A percentile compares a stretch with the other conserved stretches of the same genome.
Conservation (phyloP, 1,284 basidiomycete genomes). For the Tremellales sp. region DNA sequence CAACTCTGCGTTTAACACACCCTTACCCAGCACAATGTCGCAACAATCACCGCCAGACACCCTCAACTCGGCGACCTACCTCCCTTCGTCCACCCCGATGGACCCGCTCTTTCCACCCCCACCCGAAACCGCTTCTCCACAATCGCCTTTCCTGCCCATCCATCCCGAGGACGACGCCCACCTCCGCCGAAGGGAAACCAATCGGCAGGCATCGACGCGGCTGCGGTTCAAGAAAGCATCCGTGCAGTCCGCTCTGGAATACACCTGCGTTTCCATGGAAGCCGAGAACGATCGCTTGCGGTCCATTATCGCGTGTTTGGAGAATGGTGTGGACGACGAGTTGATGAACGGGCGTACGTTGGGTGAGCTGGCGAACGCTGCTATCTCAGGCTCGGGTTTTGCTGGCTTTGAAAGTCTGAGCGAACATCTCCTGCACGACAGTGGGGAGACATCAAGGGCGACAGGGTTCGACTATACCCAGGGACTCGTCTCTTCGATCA, state of each 20-base stretch:
- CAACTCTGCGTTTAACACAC: no score
- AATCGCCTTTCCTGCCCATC: slow-evolving; percentile 7
- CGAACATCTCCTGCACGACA: slow-evolving; percentile 7
- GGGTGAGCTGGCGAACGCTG: slow-evolving; percentile 19
- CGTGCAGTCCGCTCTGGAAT: background rate
- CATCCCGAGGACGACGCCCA: slow-evolving; percentile 1
- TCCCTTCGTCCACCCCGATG: no score
- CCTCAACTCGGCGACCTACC: no score
- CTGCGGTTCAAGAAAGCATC: background rate
- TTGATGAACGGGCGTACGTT: slow-evolving; percentile 7
- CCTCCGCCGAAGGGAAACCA: background rate
- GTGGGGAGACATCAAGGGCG: background rate
- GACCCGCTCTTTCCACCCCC: slow-evolving; percentile 32
- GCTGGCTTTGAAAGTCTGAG: slow-evolving; percentile 14
- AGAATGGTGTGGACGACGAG: no score
- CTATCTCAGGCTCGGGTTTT: slow-evolving; percentile 5
- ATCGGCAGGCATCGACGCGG: background rate
- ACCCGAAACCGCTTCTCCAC: slow-evolving; percentile 35
- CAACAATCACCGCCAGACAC: no score
- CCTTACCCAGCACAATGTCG: no score
- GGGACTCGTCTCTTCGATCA: slow-evolving; percentile 14
- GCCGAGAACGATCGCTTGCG: background rate
- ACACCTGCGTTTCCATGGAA: background rate
- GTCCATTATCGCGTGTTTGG: background rate
- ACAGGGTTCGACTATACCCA: slow-evolving; percentile 12